These are phyloP conservation scores for Stylonectria norvegica DNA, from an alignment of 2,329 filamentous ascomycete species.

Conservation along the genomic window DNA sequence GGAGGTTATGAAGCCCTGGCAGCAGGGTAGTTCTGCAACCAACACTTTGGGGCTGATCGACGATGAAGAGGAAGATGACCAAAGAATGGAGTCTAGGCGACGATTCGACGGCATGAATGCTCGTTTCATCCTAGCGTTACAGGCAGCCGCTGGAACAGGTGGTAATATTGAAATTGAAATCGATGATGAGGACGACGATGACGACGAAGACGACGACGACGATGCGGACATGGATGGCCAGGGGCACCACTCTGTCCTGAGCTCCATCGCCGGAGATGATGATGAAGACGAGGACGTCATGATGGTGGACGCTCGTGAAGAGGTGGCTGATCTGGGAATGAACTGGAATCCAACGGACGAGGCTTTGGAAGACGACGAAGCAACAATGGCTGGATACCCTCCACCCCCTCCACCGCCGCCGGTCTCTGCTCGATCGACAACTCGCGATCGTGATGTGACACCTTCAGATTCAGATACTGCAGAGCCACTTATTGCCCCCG, in stretches of 20 bases:
- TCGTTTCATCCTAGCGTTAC: slow-evolving; percentile 36
- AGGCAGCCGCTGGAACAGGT: slow-evolving; percentile 30
- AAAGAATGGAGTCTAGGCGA: slow-evolving; percentile 39
- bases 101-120: slow-evolving; percentile 34
- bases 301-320: slow-evolving; percentile 52
- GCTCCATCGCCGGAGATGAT: slow-evolving; percentile 38
- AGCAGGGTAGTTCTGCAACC: slow-evolving; percentile 75
- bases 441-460: slow-evolving; percentile 59
- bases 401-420: slow-evolving; percentile 59
- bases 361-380: slow-evolving; percentile 71
- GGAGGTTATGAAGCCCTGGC: slow-evolving; percentile 85
- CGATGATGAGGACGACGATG: slow-evolving; percentile 29
- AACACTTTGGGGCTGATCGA: slow-evolving; percentile 56
- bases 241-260: slow-evolving; percentile 33
- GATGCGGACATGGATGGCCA: slow-evolving; percentile 42
- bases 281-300: slow-evolving; percentile 56
- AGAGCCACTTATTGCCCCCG: slow-evolving; percentile 61
- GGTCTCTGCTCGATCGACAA: slow-evolving; percentile 43
- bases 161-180: slow-evolving; percentile 29
- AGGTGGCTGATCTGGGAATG: slow-evolving; percentile 44
- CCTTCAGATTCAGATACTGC: slow-evolving; percentile 69
- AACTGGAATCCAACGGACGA: slow-evolving; percentile 58
- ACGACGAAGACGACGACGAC: slow-evolving; percentile 32
- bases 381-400: slow-evolving; percentile 71
- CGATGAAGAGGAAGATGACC: slow-evolving; percentile 47